Conservation (phyloP, 2,329 filamentous ascomycete genomes). For the Penicillium psychrosexuale region DNA sequence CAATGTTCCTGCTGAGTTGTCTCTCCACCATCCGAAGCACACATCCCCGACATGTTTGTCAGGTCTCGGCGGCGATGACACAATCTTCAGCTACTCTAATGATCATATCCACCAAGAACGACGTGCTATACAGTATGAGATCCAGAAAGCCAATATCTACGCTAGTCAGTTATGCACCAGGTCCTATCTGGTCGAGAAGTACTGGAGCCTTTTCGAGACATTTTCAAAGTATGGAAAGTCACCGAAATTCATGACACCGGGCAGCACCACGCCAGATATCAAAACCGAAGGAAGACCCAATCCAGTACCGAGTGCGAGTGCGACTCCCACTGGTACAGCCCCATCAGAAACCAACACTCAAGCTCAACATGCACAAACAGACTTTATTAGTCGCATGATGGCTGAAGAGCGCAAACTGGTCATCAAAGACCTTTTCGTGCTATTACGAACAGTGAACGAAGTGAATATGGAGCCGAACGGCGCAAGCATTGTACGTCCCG, state of each 20-base stretch:
- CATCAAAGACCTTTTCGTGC: constrained; percentile 71
- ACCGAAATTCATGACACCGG: constrained; percentile 13
- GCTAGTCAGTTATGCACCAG: constrained; percentile 76
- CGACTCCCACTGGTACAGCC: background rate
- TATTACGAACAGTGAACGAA: constrained; percentile 74
- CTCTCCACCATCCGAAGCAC: constrained; percentile 45
- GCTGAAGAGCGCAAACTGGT: constrained; percentile 74
- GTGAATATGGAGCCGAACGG: constrained; percentile 76
- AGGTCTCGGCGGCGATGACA: constrained; percentile 16
- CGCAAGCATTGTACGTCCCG: constrained; percentile 57
- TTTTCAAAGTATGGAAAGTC: constrained; percentile 40
- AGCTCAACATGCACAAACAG: constrained; percentile 40
- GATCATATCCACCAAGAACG: constrained; percentile 26
- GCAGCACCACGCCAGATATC: constrained; percentile 8
- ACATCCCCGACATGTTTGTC: constrained; percentile 4
- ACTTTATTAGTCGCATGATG: constrained; percentile 62
- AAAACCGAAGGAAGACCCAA: constrained; percentile 22
- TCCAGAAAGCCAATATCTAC: constrained; percentile 89
- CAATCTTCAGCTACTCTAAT: constrained; percentile 27
- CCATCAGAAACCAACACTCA: constrained; percentile 24
- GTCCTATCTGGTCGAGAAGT: constrained; percentile 82
- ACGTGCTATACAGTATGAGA: constrained; percentile 68
- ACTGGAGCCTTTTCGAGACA: constrained; percentile 71
- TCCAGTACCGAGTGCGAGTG: background rate
- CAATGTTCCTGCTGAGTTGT: constrained; percentile 66